Percentiles rank a stretch among this genome's conserved stretches.
Evolutionary conservation across 2,329 filamentous ascomycete species (phyloP).

Genomic region (Cercospora brassicicola): DNA sequence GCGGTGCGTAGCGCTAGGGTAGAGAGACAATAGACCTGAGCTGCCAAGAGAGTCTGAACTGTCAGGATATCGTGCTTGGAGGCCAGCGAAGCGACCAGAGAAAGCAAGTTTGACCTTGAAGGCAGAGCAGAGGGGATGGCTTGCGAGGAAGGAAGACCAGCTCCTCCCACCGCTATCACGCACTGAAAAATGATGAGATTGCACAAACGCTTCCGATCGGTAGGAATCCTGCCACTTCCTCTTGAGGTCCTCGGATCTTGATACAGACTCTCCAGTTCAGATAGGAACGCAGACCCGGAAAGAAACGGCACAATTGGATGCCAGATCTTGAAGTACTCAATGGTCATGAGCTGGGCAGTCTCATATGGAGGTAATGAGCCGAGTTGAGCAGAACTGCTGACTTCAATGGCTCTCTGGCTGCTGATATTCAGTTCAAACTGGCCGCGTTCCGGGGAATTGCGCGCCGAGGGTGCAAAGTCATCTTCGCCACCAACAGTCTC

Average conservation of each 20-base stretch:
- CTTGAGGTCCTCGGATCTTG: slow-evolving; percentile 29
- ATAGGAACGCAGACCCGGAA: slow-evolving; percentile 52
- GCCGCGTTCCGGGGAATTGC: slow-evolving; percentile 25
- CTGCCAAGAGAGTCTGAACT: slow-evolving; percentile 52
- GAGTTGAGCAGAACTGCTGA: slow-evolving; percentile 20
- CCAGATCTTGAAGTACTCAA: slow-evolving; percentile 54
- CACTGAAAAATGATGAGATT: slow-evolving; percentile 50
- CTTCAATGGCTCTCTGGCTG: slow-evolving; percentile 19
- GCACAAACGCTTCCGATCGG: slow-evolving; percentile 29
- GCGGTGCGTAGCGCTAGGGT: slow-evolving; percentile 53
- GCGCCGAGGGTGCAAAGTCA: slow-evolving; percentile 21
- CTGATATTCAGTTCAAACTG: slow-evolving; percentile 24
- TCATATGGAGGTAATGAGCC: slow-evolving; percentile 36
- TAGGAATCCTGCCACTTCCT: slow-evolving; percentile 30
- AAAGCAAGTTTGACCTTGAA: slow-evolving; percentile 39
- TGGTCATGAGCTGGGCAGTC: slow-evolving; percentile 47
- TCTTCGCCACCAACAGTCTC: slow-evolving; percentile 30
- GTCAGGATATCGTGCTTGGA: slow-evolving; percentile 49
- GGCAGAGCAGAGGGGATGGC: slow-evolving; percentile 41
- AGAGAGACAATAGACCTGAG: slow-evolving; percentile 52
- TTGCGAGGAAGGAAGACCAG: slow-evolving; percentile 10
- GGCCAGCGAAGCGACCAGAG: slow-evolving; percentile 43
- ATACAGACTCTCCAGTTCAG: slow-evolving; percentile 50
- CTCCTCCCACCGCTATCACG: slow-evolving; percentile 52
- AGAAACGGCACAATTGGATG: slow-evolving; percentile 56